Evolutionary conservation across 768 basidiomycete species (phyloP).

Genomic region (Ephemerocybe angulata): DNA sequence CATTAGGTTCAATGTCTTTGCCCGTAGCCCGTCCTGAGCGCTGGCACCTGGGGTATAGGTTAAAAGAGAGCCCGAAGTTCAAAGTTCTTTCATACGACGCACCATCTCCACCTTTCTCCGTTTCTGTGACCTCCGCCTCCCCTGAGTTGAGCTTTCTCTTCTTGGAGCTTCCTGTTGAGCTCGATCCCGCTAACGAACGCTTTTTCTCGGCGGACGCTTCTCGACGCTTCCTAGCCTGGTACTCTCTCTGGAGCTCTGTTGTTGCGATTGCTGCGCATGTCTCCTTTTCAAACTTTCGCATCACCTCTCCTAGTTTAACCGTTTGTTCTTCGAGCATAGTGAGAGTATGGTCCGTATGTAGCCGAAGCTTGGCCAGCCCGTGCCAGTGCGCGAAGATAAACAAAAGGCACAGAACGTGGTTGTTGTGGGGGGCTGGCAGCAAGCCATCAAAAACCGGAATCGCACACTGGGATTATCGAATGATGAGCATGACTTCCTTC

Average conservation of each 20-base stretch:
- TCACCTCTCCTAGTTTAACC: slow-evolving; percentile 20
- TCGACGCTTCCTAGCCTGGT: slow-evolving; percentile 8
- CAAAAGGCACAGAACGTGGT: slow-evolving; percentile 19
- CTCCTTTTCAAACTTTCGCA: slow-evolving; percentile 28
- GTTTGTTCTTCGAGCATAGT: slow-evolving; percentile 23
- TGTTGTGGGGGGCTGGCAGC: slow-evolving; percentile 20
- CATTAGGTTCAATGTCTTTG: slow-evolving; percentile 10
- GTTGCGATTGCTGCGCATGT: slow-evolving; percentile 27
- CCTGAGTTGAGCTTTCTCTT: neutral
- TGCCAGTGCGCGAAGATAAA: slow-evolving; percentile 31
- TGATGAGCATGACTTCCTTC: neutral
- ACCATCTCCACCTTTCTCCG: too few species aligned
- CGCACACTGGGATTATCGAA: slow-evolving; percentile 21
- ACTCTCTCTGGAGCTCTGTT: slow-evolving; percentile 30
- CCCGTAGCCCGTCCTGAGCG: neutral
- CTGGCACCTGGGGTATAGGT: neutral
- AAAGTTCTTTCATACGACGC: neutral
- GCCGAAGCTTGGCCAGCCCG: slow-evolving; percentile 27
- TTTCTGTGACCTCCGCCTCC: neutral
- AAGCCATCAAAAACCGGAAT: slow-evolving; percentile 37
- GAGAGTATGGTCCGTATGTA: slow-evolving; percentile 28
- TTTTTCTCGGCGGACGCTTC: neutral
- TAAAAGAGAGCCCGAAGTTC: neutral
- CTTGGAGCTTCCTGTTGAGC: neutral
- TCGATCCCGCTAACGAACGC: too few species aligned